Evolutionary conservation across 1,139 yeast species (phyloP), one percentile per base, ranked within the genome.

Genomic region (Suhomyces bribrorum): DNA sequence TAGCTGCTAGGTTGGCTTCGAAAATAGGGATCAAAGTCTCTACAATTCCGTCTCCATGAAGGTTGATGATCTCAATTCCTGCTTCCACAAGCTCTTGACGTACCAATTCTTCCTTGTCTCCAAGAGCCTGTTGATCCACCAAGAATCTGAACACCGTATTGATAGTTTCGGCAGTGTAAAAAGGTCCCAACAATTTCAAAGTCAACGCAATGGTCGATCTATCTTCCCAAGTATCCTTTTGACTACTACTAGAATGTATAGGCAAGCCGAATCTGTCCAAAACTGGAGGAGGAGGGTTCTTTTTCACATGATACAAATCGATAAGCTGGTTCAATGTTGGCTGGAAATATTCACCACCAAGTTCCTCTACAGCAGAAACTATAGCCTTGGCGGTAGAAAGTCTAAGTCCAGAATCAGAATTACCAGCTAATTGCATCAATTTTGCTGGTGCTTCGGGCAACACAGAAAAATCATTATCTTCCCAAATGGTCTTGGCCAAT

Each of bases 61-160:
- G 53, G 33, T 80, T 73, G 38, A 92, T 79, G 27, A 87, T 72
- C 29, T 75, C 79, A 41, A 84, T 73, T 40, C 96, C 98, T n/a
- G 96, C 94, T 42, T 84, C 92, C 55, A 88, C 89, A 58, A 90
- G 74, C 56, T 86, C 94, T 47, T 82, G 86, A 42, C 92, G 80
- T 3, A 88, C 96, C 38, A 78, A 64, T 3, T 77, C 69, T 45
- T 85, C 86, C 44, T 75, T 73, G 55, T 90, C 97, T 26, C 87
- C 89, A 36, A 89, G 63, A 0, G 89, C 84, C 34, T 77, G 75
- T 22, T 75, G 77, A 14, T 74, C 64, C 15, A 84, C 78, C 44
- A 86, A 67, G 52, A 86, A 82, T 20, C 66, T 60, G 53, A 87
- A 77, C 14, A 86, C 58, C 26, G 62, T 56, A 16, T 74, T 72